Evolutionary conservation across 139 green algal genomes (phyloP), one percentile per base, ranked within the genome.

Genomic region (Volvox reticuliferus): DNA sequence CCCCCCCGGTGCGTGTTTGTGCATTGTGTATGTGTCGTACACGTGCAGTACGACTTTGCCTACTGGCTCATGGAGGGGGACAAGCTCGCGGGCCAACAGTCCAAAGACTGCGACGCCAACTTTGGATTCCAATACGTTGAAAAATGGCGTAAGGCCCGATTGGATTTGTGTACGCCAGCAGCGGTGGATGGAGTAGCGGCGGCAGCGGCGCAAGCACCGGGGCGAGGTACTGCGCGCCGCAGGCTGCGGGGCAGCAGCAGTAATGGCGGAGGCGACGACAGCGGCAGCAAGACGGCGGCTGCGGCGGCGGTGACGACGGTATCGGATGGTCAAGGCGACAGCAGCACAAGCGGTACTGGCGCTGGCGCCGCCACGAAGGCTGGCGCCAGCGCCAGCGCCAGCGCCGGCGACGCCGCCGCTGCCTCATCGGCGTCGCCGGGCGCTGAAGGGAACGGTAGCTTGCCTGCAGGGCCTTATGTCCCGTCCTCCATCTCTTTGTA

Each of bases 21-120:
- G 67, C 24, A 75, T 28, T 75, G 67, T 12, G 14, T 28, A 55
- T 55, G n/a, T n/a, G n/a, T n/a, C n/a, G n/a, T n/a, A 55, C 44
- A 55, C 44, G 5, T 68, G 65, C 65, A 88, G 82, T 88, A 67
- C 36, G 65, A 88, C 65, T 88, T 88, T 33, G 16, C 24, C 2
- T 79, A 79, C 82, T 88, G 82, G 82, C 9, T 88, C 2, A 12
- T 67, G 21, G 65, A 88, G 82, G 82, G 33, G 0, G 82, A 28
- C 9, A 88, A 88, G 82, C 3, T 79, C 13, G 82, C 44, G 1
- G 82, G 82, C 0, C 16, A 30, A 19, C 61, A 67, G 82, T n/a
- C 33, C 33, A 79, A 36, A 9, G 82, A 79, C 30, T 88, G 82
- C 35, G 65, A 65, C 3, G 16, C 20, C 5, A 28, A 18, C 22